These are phyloP conservation scores for Deuterostichococcus epilithicus DNA, from an alignment of 139 green algal genomes.

Conservation along the genomic window DNA sequence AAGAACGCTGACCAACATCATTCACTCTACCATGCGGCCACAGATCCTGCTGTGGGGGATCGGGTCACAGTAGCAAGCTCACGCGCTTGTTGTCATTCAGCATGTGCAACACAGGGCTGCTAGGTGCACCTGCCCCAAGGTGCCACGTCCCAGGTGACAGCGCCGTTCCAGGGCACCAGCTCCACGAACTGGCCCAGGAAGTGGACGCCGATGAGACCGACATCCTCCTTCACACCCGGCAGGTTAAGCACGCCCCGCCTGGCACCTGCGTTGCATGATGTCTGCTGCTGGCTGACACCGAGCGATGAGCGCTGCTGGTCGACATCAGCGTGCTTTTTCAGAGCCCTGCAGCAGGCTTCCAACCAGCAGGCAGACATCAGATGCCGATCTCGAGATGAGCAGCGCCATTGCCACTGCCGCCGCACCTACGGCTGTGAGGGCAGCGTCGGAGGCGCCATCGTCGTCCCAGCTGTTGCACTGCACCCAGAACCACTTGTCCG, in stretches of 20 bases:
- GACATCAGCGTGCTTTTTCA: background rate
- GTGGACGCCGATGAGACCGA: constrained; percentile 88
- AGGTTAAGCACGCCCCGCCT: constrained; percentile 51
- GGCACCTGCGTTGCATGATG: constrained; percentile 20
- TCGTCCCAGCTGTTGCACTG: constrained; percentile 91
- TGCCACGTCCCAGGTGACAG: constrained; percentile 74
- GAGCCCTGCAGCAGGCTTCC: background rate
- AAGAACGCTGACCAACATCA: too few species aligned
- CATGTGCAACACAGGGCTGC: too few species aligned
- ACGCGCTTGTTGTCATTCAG: too few species aligned
- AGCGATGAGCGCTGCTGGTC: background rate
- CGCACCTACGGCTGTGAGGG: constrained; percentile 82
- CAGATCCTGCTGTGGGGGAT: too few species aligned
- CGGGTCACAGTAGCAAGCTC: constrained; percentile 14
- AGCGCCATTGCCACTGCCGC: constrained; percentile 36
- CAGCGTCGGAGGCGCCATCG: constrained; percentile 45
- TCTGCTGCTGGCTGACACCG: background rate
- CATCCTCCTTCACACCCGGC: constrained; percentile 77
- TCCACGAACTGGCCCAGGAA: constrained; percentile 75
- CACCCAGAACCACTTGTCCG: constrained; percentile 87
- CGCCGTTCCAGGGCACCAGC: constrained; percentile 79
- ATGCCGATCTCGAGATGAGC: too few species aligned
- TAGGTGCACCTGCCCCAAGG: constrained; percentile 84
- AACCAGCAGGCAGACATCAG: background rate
- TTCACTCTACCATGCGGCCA: too few species aligned